Percentiles rank a stretch among this genome's conserved stretches.
Evolutionary conservation across 345 rosid species (phyloP).

Genomic region (Eucalyptus cloeziana): DNA sequence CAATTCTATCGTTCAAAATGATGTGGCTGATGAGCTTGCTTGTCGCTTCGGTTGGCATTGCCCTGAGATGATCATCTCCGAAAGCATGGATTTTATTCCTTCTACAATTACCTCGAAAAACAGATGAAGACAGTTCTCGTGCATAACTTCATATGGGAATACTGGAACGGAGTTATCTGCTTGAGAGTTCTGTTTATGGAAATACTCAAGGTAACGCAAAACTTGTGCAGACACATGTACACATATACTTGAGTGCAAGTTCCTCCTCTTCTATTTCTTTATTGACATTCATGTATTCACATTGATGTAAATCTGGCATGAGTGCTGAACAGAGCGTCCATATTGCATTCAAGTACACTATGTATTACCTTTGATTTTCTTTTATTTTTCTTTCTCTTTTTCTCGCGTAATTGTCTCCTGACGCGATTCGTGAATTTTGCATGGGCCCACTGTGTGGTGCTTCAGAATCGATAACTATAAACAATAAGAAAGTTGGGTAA

Average conservation of each 20-base stretch:
- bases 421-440: not conserved
- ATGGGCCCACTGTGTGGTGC: not conserved
- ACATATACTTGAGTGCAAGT: not conserved
- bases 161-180: not conserved
- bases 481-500: not conserved
- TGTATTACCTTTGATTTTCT: not conserved
- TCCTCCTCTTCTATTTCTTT: not conserved
- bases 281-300: not conserved
- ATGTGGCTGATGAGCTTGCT: not conserved
- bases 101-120: not conserved
- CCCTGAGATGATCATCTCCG: not conserved
- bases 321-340: not conserved
- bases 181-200: not conserved
- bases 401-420: not conserved
- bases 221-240: not conserved
- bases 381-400: not conserved
- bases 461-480: not conserved
- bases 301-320: not conserved
- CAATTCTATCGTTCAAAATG: not conserved
- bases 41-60: not conserved
- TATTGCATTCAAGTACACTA: not conserved
- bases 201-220: not conserved
- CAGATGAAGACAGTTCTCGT: not conserved
- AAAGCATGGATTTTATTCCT: not conserved
- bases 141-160: not conserved